These are phyloP conservation scores for Plasmodium billcollinsi DNA, from an alignment of 169 alveolate species.

Conservation along the genomic window DNA sequence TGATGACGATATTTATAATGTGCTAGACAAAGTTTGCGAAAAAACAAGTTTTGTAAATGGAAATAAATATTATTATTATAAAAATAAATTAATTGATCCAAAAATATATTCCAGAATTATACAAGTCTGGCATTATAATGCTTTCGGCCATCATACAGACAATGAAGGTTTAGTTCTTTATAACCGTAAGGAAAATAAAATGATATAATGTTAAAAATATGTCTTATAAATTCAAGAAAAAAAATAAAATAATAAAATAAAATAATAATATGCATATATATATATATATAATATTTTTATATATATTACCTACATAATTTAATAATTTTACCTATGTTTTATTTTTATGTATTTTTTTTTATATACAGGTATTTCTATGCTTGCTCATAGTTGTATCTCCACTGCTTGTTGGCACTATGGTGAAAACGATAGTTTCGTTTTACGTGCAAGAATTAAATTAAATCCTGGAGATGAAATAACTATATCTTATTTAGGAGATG, in stretches of 20 bases:
- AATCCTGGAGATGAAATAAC: slow-evolving; percentile 89
- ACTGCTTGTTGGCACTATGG: slow-evolving; percentile 91
- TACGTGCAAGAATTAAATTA: slow-evolving; percentile 86
- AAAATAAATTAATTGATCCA: slow-evolving; percentile 80
- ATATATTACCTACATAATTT: background rate
- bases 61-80: slow-evolving; percentile 73
- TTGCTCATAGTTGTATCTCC: slow-evolving; percentile 90
- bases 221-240: background rate
- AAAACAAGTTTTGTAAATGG: slow-evolving; percentile 33
- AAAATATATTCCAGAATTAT: slow-evolving; percentile 81
- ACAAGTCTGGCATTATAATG: slow-evolving; percentile 90
- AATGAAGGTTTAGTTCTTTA: slow-evolving; percentile 86
- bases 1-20: slow-evolving; percentile 81
- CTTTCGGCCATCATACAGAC: slow-evolving; percentile 88
- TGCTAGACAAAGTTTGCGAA: slow-evolving; percentile 82
- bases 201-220: slow-evolving; percentile 11
- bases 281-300: background rate
- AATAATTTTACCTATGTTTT: too few species aligned
- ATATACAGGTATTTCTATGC: slow-evolving; percentile 84
- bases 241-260: background rate
- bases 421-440: slow-evolving; percentile 85
- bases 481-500: slow-evolving; percentile 89
- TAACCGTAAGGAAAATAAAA: slow-evolving; percentile 73
- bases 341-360: slow-evolving; percentile 5
- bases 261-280: background rate